Evolutionary conservation across 2,329 filamentous ascomycete species (phyloP).

Genomic region (Zarea fungicola): DNA sequence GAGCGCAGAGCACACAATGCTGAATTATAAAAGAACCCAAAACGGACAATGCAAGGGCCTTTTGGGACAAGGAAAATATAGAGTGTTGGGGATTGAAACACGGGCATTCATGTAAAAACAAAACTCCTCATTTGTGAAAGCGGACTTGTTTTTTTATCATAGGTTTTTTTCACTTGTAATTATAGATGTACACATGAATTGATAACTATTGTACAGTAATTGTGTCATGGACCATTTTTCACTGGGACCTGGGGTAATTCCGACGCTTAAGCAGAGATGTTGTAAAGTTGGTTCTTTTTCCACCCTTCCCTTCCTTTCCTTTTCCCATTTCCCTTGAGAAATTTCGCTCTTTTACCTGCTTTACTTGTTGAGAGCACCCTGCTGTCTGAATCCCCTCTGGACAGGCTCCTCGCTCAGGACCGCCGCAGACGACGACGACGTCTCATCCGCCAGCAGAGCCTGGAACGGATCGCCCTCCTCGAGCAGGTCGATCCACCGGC

Average conservation of each 20-base stretch:
- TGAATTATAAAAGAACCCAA: conserved; percentile 23
- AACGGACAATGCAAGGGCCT: conserved; percentile 3
- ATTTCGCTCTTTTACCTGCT: too few relatives aligned
- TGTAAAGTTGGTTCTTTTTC: background rate
- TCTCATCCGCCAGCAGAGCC: conserved; percentile 40
- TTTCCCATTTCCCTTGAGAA: background rate
- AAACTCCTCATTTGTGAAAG: conserved; percentile 12
- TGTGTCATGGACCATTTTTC: background rate
- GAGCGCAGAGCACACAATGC: conserved; percentile 37
- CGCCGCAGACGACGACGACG: conserved; percentile 12
- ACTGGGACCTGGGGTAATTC: background rate
- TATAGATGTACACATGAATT: conserved; percentile 29
- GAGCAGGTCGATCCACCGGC: conserved; percentile 63
- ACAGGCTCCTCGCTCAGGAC: conserved; percentile 30
- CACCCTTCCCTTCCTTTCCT: background rate
- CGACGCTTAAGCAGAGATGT: conserved; percentile 10
- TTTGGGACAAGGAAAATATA: background rate
- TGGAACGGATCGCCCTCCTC: conserved; percentile 66
- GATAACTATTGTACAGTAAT: conserved; percentile 17
- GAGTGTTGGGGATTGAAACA: background rate
- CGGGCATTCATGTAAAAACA: conserved; percentile 7
- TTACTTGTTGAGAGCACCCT: conserved; percentile 31
- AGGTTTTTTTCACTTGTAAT: conserved; percentile 25
- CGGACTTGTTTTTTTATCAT: conserved; percentile 17
- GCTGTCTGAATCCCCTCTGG: conserved; percentile 50